Conservation (phyloP, 2,329 filamentous ascomycete genomes). For the Bipolaris victoriae region DNA sequence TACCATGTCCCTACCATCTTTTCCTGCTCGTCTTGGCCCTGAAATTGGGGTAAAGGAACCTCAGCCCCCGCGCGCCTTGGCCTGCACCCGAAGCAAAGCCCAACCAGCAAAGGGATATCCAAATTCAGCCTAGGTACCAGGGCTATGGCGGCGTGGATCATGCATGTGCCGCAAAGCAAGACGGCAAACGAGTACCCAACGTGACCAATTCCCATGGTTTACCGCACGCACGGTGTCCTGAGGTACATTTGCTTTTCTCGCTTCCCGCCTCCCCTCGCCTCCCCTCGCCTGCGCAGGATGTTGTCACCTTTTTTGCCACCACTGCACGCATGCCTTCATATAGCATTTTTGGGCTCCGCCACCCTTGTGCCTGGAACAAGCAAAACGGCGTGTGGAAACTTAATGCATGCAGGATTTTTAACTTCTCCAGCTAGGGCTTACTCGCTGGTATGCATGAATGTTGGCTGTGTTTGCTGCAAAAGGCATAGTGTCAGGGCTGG, state of each 20-base stretch:
- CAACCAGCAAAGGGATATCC: conserved; percentile 5
- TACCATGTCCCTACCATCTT: background rate
- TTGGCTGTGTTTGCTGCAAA: too few relatives aligned
- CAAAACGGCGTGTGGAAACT: too few relatives aligned
- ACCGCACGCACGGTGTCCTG: background rate
- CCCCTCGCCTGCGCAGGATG: background rate
- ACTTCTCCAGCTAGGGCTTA: too few relatives aligned
- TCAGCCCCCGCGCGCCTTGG: background rate
- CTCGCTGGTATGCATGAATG: too few relatives aligned
- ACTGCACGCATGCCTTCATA: too few relatives aligned
- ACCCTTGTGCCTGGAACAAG: too few relatives aligned
- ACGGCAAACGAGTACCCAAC: background rate
- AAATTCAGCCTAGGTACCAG: background rate
- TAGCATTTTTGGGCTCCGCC: too few relatives aligned
- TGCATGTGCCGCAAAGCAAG: background rate
- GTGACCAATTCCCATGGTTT: background rate
- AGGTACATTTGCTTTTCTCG: background rate
- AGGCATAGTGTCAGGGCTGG: too few relatives aligned
- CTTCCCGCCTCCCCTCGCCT: background rate
- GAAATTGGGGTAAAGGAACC: conserved; percentile 2
- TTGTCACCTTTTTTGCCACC: too few relatives aligned
- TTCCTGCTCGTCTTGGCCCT: background rate
- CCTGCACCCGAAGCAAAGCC: background rate
- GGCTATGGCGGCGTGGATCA: background rate
- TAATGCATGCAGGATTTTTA: too few relatives aligned